phyloP scores from a whole-genome alignment of 371 early-diverging fungal genomes.

The Mucor velutinosus region DNA sequence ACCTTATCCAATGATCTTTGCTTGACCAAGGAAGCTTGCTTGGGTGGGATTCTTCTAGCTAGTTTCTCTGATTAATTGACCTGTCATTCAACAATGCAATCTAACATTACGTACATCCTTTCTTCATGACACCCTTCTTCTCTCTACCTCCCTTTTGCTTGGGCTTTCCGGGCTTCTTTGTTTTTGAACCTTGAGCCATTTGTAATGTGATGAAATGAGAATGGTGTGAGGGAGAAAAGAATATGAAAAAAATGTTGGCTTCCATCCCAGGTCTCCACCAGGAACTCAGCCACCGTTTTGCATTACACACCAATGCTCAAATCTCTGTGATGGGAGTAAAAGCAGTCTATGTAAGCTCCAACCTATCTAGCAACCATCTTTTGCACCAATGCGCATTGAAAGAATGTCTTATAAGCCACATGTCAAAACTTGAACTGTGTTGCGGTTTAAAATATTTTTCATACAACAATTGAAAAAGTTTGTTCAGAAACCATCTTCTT shows the following conservation, averaged over 20 bases:
- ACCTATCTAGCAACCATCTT: background rate
- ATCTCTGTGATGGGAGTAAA: background rate
- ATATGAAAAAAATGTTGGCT: background rate
- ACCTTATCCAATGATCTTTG: constrained; percentile 59
- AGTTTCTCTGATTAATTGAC: background rate
- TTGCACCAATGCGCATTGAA: background rate
- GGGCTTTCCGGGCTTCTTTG: constrained; percentile 47
- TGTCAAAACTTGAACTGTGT: constrained; percentile 5
- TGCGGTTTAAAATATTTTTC: constrained; percentile 10
- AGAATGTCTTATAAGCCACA: constrained; percentile 12
- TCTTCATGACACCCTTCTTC: constrained; percentile 56
- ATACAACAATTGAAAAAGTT: background rate
- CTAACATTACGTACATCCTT: constrained; percentile 46
- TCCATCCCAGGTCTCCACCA: background rate
- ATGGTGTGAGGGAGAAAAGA: background rate
- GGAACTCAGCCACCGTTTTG: constrained; percentile 14
- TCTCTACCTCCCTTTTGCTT: constrained; percentile 50
- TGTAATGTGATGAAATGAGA: constrained; percentile 14
- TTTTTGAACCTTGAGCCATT: constrained; percentile 60
- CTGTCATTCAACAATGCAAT: background rate
- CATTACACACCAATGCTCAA: background rate
- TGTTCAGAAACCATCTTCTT: background rate
- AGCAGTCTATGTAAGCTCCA: background rate
- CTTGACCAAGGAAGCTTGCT: constrained; percentile 56
- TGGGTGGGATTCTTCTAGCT: constrained; percentile 65